A percentile compares a stretch with the other conserved stretches of the same genome.
These are phyloP conservation scores for Hygrophorus russula DNA, from an alignment of 768 basidiomycete species.

Conservation along the genomic window DNA sequence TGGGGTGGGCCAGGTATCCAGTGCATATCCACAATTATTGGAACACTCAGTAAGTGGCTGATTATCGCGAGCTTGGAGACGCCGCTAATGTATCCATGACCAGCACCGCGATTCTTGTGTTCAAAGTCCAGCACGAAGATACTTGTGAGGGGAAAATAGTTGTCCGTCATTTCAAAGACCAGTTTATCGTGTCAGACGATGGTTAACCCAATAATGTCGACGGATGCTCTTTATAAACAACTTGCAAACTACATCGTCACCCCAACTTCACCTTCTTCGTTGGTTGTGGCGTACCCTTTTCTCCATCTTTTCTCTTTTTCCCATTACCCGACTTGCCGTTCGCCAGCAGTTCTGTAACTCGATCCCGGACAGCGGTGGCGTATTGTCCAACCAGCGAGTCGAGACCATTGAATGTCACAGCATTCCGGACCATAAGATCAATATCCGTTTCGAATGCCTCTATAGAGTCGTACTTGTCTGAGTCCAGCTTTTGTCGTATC, in stretches of 20 bases:
- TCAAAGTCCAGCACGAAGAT: constrained; percentile 1
- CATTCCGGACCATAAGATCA: constrained; percentile 81
- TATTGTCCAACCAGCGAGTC: constrained; percentile 70
- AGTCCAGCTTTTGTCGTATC: constrained; percentile 72
- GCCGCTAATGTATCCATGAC: neutral
- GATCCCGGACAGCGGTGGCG: constrained; percentile 37
- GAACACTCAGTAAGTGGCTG: constrained; percentile 1
- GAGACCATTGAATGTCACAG: constrained; percentile 77
- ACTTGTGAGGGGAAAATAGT: constrained; percentile 1
- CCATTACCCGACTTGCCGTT: constrained; percentile 33
- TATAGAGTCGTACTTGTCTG: constrained; percentile 69
- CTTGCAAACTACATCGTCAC: neutral
- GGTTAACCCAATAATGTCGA: neutral
- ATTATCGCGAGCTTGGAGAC: neutral
- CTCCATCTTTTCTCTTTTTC: constrained; percentile 72
- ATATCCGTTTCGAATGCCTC: constrained; percentile 80
- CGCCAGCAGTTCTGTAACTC: constrained; percentile 41
- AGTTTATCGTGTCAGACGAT: constrained; percentile 1
- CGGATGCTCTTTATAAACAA: too few relatives aligned
- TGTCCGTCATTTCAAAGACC: constrained; percentile 1
- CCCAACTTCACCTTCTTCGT: constrained; percentile 53
- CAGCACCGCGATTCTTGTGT: constrained; percentile 4
- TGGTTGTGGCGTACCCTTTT: constrained; percentile 51
- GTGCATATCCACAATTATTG: constrained; percentile 1
- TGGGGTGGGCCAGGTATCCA: constrained; percentile 1